Percentiles rank a stretch among this genome's conserved stretches.
Evolutionary conservation across 2,329 filamentous ascomycete genomes (phyloP).

Genomic region (Diaporthe longicolla): DNA sequence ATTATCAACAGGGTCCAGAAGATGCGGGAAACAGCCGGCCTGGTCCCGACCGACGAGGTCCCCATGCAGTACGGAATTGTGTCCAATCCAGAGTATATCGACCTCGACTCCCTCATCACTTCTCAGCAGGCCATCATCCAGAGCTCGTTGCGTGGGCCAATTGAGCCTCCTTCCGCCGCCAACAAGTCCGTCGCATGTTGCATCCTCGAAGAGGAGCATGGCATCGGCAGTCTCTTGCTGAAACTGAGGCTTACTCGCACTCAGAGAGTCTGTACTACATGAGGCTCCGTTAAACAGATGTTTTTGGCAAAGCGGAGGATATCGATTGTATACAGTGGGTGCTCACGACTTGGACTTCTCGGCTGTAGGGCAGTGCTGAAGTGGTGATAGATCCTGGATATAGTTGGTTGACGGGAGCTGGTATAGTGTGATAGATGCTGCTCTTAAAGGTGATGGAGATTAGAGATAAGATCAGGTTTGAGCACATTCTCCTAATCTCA

Average conservation of each 20-base stretch:
- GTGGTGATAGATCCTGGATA: too few species aligned
- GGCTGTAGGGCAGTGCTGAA: too few species aligned
- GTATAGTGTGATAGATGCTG: too few species aligned
- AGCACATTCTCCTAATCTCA: too few species aligned
- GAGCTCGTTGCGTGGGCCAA: neutral
- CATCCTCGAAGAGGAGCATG: constrained; percentile 25
- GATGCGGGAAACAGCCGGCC: constrained; percentile 91
- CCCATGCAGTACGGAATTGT: constrained; percentile 92
- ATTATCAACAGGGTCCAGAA: constrained; percentile 94
- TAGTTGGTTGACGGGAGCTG: too few species aligned
- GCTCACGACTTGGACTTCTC: too few species aligned
- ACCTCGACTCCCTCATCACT: constrained; percentile 77
- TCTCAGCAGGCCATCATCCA: constrained; percentile 54
- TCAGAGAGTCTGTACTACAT: neutral
- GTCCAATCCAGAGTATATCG: constrained; percentile 82
- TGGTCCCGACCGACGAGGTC: constrained; percentile 92
- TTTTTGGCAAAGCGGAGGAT: too few species aligned
- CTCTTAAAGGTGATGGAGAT: too few species aligned
- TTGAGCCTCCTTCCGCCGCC: neutral
- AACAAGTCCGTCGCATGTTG: neutral
- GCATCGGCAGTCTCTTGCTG: neutral
- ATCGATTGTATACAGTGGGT: too few species aligned
- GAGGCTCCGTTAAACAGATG: too few species aligned
- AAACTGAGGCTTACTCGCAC: constrained; percentile 1
- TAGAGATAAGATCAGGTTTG: too few species aligned